Evolutionary conservation across 306 rosid species (phyloP), one percentile per base, ranked within the genome.

Genomic region (Vicia villosa): DNA sequence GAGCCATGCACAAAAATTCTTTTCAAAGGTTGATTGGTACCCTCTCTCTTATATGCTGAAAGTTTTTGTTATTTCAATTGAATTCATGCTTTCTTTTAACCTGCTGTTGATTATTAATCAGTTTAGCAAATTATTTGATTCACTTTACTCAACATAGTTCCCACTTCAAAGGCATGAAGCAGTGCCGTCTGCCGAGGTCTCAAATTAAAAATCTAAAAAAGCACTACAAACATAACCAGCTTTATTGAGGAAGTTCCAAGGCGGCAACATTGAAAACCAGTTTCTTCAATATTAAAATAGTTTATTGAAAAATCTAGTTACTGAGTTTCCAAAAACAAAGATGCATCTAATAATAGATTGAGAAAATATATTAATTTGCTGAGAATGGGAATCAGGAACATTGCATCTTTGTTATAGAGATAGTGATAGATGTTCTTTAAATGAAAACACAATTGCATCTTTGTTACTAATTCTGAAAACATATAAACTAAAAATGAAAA

Each of bases 1-100:
- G 82, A 94, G 99, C 82, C 99, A 94, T 84, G 99, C 99, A n/a
- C 99, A 94, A 79, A 94, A 94, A 74, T 94, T 94, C 82, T 94
- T 94, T 87, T 83, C 99, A 80, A 94, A 94, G 99, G 99, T 94
- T 72, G 75, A 78, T 81, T 54, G 70, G 73, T 83, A 81, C 83
- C 88, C 79, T 85, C 81, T 82, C 81, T 82, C 82, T 63, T 77
- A 63, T 70, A 74, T 65, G 20, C 47, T 63, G 10, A 8, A 56
- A 78, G 14, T 66, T 56, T 63, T 56, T 19, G n/a, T 66, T 54
- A 40, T 59, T 68, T 65, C 34, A 47, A 40, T 63, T 82, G 51
- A 63, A 47, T 49, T 28, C 36, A 58, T 71, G 49, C 50, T 38
- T 70, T 47, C 15, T 64, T 32, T 46, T 77, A 37, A 60, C 60